Percentiles rank a stretch among this genome's conserved stretches.
These are phyloP conservation scores for Diospyros kaki DNA, from an alignment of 148 eudicot species.

Conservation along the genomic window DNA sequence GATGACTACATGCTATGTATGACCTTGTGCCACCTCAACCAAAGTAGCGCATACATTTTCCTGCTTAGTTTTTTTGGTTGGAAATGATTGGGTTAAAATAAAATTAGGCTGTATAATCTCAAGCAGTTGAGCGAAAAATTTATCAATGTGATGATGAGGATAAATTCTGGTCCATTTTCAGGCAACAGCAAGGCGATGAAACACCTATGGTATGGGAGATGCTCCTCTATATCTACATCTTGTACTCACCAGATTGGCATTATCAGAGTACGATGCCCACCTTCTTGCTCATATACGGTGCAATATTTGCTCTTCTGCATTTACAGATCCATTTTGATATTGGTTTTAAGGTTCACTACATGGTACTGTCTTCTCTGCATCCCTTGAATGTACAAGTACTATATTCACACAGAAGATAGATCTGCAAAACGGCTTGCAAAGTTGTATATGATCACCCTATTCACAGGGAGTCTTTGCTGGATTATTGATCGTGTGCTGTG, in stretches of 20 bases:
- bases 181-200: conserved; percentile 86
- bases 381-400: conserved; percentile 83
- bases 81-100: not conserved
- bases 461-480: conserved; percentile 60
- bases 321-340: conserved; percentile 47
- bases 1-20: too few relatives aligned
- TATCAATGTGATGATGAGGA: not conserved
- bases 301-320: conserved; percentile 68
- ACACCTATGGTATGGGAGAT: conserved; percentile 95
- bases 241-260: conserved; percentile 92
- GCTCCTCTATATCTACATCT: conserved; percentile 84
- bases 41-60: too few relatives aligned
- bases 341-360: conserved; percentile 60
- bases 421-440: conserved; percentile 69
- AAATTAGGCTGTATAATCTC: not conserved
- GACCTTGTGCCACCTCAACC: too few relatives aligned
- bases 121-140: not conserved
- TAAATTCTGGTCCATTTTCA: conserved; percentile 26
- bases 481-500: conserved; percentile 63
- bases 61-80: too few relatives aligned
- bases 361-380: conserved; percentile 77
- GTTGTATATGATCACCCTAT: conserved; percentile 42
- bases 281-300: conserved; percentile 69
- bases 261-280: conserved; percentile 88
- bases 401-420: conserved; percentile 55